These are phyloP conservation scores for Pugionium cornutum DNA, from an alignment of 345 rosid genomes.

Conservation along the genomic window DNA sequence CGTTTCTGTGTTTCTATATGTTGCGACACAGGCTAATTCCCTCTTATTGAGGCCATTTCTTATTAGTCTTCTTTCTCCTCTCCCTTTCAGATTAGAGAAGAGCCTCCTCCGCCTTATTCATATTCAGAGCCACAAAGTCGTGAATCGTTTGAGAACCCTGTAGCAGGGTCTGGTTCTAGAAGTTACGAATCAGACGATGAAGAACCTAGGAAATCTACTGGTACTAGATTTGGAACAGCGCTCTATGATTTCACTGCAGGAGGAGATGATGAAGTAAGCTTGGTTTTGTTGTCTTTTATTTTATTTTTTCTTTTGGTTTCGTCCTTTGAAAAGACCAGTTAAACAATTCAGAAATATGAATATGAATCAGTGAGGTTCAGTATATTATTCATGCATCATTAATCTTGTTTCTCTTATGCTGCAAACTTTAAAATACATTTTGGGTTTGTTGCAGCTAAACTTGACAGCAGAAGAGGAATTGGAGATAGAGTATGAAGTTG, in stretches of 20 bases:
- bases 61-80: slow-evolving; percentile 5
- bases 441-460: slow-evolving; percentile 66
- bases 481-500: slow-evolving; percentile 95
- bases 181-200: slow-evolving; percentile 71
- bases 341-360: background rate
- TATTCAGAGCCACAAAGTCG: slow-evolving; percentile 57
- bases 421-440: background rate
- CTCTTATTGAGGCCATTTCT: slow-evolving; percentile 4
- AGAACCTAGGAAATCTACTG: slow-evolving; percentile 59
- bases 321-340: background rate
- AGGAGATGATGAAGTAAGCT: slow-evolving; percentile 94
- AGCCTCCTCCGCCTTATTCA: slow-evolving; percentile 86
- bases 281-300: background rate
- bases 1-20: slow-evolving; percentile 22
- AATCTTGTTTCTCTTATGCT: too few species aligned
- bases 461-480: slow-evolving; percentile 91
- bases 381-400: background rate
- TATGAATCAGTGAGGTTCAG: background rate
- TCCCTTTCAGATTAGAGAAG: slow-evolving; percentile 75
- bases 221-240: slow-evolving; percentile 74
- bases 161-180: slow-evolving; percentile 58
- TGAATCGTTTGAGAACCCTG: slow-evolving; percentile 79
- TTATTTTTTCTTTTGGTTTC: background rate
- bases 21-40: background rate
- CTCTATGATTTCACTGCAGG: slow-evolving; percentile 97